Conservation (phyloP, 495 filamentous ascomycete species). For the Saxophila tyrrhenica region DNA sequence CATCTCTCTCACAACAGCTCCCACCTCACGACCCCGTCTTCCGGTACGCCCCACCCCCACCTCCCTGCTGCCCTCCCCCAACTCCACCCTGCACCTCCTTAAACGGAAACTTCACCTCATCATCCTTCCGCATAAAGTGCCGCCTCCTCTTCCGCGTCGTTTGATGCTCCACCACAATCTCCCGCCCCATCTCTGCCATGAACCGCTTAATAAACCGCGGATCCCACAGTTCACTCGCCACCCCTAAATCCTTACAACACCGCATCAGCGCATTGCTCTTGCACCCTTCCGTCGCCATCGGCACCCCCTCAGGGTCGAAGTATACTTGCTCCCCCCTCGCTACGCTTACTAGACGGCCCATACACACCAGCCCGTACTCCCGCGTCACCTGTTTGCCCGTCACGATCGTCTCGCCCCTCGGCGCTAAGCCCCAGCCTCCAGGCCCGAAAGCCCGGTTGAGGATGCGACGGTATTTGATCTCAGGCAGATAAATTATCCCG, state of each 20-base stretch:
- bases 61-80: neutral
- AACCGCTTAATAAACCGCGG: slow-evolving; percentile 74
- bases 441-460: slow-evolving; percentile 87
- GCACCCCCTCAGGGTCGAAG: slow-evolving; percentile 82
- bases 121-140: slow-evolving; percentile 79
- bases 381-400: slow-evolving; percentile 79
- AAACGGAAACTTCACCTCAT: slow-evolving; percentile 65
- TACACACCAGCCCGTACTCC: slow-evolving; percentile 85
- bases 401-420: slow-evolving; percentile 81
- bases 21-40: neutral
- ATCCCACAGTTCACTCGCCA: slow-evolving; percentile 94
- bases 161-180: slow-evolving; percentile 74
- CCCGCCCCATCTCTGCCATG: slow-evolving; percentile 55
- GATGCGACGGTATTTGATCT: slow-evolving; percentile 96
- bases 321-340: slow-evolving; percentile 93
- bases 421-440: slow-evolving; percentile 89
- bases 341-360: slow-evolving; percentile 81
- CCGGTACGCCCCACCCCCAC: neutral
- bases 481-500: slow-evolving; percentile 89
- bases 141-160: slow-evolving; percentile 77
- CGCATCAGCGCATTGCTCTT: slow-evolving; percentile 94
- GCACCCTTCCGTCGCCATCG: slow-evolving; percentile 94
- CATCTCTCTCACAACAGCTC: neutral
- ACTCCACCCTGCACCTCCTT: slow-evolving; percentile 41
- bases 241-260: slow-evolving; percentile 93